phyloP scores from a whole-genome alignment of 257 asterid genomes.

The Ligustrum vulgare region DNA sequence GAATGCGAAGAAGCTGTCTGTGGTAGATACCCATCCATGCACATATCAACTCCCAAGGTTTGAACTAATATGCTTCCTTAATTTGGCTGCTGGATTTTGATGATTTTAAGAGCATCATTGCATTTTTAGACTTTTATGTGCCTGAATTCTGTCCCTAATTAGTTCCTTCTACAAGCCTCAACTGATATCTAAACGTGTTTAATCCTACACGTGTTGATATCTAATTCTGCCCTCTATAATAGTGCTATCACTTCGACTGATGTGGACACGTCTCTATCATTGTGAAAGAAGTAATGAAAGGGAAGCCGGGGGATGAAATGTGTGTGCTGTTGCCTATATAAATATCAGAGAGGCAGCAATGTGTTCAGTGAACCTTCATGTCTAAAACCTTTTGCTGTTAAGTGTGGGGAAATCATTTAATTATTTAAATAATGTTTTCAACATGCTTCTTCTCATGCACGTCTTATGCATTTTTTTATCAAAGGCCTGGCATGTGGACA shows the following conservation, averaged over 20 bases:
- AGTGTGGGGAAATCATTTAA: background rate
- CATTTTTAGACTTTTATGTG: background rate
- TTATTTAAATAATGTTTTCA: too few species aligned
- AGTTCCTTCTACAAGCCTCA: background rate
- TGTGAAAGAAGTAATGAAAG: background rate
- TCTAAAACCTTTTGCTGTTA: background rate
- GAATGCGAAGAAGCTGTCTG: conserved; percentile 39
- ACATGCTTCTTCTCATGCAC: background rate
- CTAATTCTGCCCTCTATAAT: background rate
- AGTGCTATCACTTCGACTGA: background rate
- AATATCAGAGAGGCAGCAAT: background rate
- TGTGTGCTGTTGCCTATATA: background rate
- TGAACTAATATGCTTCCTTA: conserved; percentile 19
- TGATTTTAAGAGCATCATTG: background rate
- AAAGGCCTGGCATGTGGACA: background rate
- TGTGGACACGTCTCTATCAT: background rate
- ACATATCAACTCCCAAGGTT: conserved; percentile 52
- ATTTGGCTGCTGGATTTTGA: background rate
- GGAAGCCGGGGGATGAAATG: background rate
- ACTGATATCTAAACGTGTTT: background rate
- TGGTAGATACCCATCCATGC: conserved; percentile 37
- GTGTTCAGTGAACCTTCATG: background rate
- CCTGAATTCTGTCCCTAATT: background rate
- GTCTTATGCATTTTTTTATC: too few species aligned
- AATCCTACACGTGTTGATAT: background rate